Conservation (phyloP, 345 rosid species). For the Rhodomyrtus tomentosa region DNA sequence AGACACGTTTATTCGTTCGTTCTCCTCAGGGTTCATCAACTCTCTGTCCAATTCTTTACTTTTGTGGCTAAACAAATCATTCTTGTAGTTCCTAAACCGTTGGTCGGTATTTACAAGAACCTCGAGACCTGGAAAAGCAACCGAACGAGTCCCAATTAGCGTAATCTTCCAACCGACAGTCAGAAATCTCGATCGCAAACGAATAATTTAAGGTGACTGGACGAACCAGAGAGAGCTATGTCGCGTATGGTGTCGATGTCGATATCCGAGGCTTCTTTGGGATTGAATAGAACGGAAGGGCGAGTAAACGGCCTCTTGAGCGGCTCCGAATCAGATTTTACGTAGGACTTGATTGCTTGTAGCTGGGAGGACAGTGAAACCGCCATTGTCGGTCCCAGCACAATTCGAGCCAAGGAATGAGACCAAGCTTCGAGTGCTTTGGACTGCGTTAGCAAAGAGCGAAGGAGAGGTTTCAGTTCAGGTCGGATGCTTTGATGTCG, state of each 20-base stretch:
- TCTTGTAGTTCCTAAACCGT: constrained; percentile 50
- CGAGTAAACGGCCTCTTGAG: constrained; percentile 44
- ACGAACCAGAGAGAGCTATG: constrained; percentile 49
- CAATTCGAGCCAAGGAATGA: background rate
- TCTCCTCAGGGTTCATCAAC: constrained; percentile 47
- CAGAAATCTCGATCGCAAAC: background rate
- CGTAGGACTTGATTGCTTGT: constrained; percentile 38
- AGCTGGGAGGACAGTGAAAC: constrained; percentile 56
- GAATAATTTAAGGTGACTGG: background rate
- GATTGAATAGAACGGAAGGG: constrained; percentile 41
- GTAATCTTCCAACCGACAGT: background rate
- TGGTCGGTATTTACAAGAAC: constrained; percentile 49
- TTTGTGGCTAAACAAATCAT: constrained; percentile 60
- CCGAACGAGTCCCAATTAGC: background rate
- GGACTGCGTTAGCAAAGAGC: background rate
- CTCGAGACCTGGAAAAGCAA: constrained; percentile 56
- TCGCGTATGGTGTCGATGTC: constrained; percentile 52
- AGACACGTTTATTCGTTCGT: constrained; percentile 39
- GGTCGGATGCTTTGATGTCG: background rate
- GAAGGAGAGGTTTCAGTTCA: background rate
- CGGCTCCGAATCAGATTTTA: constrained; percentile 43
- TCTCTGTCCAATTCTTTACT: constrained; percentile 82
- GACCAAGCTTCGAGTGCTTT: background rate
- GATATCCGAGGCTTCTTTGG: constrained; percentile 66
- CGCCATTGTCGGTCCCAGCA: constrained; percentile 26